Conservation (phyloP, 805 yeast genomes). For the Komagataella ulmi region DNA sequence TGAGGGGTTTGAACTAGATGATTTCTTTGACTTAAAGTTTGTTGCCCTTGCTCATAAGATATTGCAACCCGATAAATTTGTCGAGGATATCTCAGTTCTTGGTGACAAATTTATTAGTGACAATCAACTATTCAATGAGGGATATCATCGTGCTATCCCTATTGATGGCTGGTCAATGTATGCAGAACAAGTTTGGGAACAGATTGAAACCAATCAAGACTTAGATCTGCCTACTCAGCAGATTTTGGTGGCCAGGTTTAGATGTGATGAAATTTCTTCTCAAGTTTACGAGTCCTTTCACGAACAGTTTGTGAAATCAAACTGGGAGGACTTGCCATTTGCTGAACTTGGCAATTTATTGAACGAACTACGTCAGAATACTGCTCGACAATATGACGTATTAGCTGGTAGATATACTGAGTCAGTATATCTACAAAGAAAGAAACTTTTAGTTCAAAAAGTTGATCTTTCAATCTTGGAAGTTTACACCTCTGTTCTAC, state of each 20-base stretch:
- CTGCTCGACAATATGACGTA: constrained; percentile 44
- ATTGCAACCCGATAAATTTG: constrained; percentile 62
- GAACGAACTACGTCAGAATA: constrained; percentile 26
- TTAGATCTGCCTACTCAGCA: constrained; percentile 96
- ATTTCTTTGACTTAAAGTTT: constrained; percentile 79
- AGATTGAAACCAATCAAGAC: constrained; percentile 85
- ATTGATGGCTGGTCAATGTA: constrained; percentile 94
- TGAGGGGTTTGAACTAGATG: constrained; percentile 39
- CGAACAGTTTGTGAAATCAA: constrained; percentile 14
- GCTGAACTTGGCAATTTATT: constrained; percentile 28
- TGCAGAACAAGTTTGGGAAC: constrained; percentile 87
- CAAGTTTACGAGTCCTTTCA: constrained; percentile 34
- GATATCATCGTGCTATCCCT: constrained; percentile 79
- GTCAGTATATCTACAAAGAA: constrained; percentile 54
- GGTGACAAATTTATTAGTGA: constrained; percentile 44
- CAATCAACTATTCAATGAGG: constrained; percentile 39
- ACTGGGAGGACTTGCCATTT: constrained; percentile 6
- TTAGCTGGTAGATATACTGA: constrained; percentile 67
- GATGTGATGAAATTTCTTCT: constrained; percentile 79
- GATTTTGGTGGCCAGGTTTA: constrained; percentile 82
- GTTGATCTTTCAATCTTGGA: constrained; percentile 32
- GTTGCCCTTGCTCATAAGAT: constrained; percentile 77
- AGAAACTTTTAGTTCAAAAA: constrained; percentile 30
- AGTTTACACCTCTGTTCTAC: constrained; percentile 28
- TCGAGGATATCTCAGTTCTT: constrained; percentile 40